These are phyloP conservation scores for Scenedesmus sp. DNA, from an alignment of 163 green algal genomes.

Conservation along the genomic window DNA sequence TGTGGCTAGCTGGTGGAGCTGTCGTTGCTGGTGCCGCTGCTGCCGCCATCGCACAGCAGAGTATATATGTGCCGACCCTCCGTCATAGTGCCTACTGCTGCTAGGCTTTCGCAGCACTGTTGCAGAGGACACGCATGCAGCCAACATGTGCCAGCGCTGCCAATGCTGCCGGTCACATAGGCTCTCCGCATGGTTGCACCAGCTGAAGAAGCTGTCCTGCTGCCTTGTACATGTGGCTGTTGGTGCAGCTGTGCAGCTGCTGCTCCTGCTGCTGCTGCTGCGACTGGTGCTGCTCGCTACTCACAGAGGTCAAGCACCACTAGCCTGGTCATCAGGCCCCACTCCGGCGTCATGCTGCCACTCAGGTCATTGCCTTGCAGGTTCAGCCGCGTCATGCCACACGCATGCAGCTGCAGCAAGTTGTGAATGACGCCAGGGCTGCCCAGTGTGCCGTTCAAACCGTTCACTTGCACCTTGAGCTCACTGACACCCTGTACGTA, in stretches of 20 bases:
- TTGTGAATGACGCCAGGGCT: neutral
- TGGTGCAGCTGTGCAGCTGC: neutral
- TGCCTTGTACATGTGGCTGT: neutral
- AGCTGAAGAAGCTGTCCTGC: neutral
- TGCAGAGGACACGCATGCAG: neutral
- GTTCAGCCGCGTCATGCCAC: conserved; percentile 24
- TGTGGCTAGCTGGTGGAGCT: neutral
- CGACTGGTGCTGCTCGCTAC: neutral
- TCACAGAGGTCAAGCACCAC: conserved; percentile 37
- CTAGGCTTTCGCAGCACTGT: neutral
- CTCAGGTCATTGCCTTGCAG: conserved; percentile 52
- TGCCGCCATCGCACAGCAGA: neutral
- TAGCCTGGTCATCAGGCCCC: conserved; percentile 6
- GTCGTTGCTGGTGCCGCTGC: neutral
- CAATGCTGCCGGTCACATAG: too few relatives aligned
- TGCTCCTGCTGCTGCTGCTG: neutral
- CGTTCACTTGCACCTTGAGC: conserved; percentile 38
- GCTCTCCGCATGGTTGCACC: too few relatives aligned
- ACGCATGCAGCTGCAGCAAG: conserved; percentile 40
- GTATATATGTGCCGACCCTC: neutral
- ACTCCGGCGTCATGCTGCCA: neutral
- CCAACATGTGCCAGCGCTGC: too few relatives aligned
- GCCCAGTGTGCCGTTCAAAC: conserved; percentile 24
- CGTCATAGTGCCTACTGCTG: neutral
- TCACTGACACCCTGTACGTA: neutral